phyloP scores from a whole-genome alignment of 805 yeast genomes.

The Candida hungchunana region DNA sequence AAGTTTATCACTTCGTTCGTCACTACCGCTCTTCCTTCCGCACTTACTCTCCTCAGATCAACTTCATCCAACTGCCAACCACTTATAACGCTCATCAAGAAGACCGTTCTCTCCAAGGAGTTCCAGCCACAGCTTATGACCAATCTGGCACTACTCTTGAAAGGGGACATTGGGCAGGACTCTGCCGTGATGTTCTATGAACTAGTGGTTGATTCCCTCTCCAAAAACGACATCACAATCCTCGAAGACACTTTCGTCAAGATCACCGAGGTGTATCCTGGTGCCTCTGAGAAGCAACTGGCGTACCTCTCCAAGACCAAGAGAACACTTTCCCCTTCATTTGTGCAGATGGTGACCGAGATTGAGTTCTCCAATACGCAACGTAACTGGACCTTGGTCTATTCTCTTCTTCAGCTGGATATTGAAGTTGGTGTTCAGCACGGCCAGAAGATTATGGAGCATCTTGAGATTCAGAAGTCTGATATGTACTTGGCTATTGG shows the following conservation, averaged over 20 bases:
- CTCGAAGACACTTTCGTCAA: conserved; percentile 47
- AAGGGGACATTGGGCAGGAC: conserved; percentile 15
- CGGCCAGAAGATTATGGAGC: conserved; percentile 31
- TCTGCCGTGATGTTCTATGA: conserved; percentile 30
- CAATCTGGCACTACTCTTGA: conserved; percentile 31
- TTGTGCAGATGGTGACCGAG: conserved; percentile 41
- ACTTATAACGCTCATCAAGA: conserved; percentile 21
- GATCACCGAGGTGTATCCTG: conserved; percentile 36
- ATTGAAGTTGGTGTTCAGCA: conserved; percentile 52
- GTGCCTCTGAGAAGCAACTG: conserved; percentile 40
- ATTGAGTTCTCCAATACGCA: conserved; percentile 45
- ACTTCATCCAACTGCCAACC: conserved; percentile 2
- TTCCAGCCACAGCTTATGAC: conserved; percentile 22
- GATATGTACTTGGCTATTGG: conserved; percentile 19
- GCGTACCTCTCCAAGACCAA: conserved; percentile 44
- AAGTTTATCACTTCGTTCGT: conserved; percentile 18
- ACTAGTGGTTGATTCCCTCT: conserved; percentile 28
- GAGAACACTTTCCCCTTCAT: conserved; percentile 49
- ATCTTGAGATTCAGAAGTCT: conserved; percentile 7
- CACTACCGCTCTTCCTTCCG: conserved; percentile 17
- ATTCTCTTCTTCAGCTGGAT: conserved; percentile 47
- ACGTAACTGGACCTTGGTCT: conserved; percentile 44
- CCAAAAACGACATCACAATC: conserved; percentile 29
- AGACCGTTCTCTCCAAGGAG: conserved; percentile 28
- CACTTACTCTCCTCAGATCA: conserved; percentile 8